These are phyloP conservation scores for Bullera alba DNA, from an alignment of 768 basidiomycete species.

Conservation along the genomic window DNA sequence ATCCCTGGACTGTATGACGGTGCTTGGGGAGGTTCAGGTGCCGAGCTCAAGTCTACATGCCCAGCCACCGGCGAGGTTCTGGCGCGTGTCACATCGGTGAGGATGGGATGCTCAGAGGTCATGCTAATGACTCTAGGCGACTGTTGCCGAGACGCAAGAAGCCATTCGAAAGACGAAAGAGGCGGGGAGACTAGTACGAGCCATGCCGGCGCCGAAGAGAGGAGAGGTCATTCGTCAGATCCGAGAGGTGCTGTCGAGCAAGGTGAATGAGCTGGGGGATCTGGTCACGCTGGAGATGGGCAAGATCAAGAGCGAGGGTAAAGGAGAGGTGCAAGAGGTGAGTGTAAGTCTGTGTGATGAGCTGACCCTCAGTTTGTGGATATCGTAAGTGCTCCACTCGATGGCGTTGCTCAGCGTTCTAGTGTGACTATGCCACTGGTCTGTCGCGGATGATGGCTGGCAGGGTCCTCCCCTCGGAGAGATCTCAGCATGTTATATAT, in stretches of 20 bases:
- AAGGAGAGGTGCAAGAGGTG: conserved; percentile 81
- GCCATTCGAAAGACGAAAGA: conserved; percentile 65
- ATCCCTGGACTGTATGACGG: conserved; percentile 40
- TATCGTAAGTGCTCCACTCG: conserved; percentile 57
- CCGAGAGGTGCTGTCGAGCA: conserved; percentile 67
- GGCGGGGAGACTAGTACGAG: conserved; percentile 65
- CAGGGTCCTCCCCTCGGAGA: conserved; percentile 74
- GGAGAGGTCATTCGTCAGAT: conserved; percentile 86
- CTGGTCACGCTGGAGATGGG: conserved; percentile 51
- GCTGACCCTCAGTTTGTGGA: conserved; percentile 59
- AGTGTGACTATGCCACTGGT: conserved; percentile 94
- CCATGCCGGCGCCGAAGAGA: conserved; percentile 74
- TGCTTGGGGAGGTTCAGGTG: conserved; percentile 32
- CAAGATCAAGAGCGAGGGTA: conserved; percentile 80
- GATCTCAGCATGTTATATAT: conserved; percentile 81
- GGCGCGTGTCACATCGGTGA: conserved; percentile 64
- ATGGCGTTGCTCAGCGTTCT: background rate
- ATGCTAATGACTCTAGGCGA: conserved; percentile 51
- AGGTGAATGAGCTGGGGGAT: conserved; percentile 52
- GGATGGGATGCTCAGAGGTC: conserved; percentile 17
- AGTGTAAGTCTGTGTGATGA: conserved; percentile 2
- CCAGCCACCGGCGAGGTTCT: conserved; percentile 82
- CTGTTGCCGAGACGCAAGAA: conserved; percentile 63
- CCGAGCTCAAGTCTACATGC: conserved; percentile 49
- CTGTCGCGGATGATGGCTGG: conserved; percentile 93